Percentiles rank a stretch among this genome's conserved stretches.
Conservation (phyloP, 2,329 filamentous ascomycete species). For the Gyromitra esculenta region DNA sequence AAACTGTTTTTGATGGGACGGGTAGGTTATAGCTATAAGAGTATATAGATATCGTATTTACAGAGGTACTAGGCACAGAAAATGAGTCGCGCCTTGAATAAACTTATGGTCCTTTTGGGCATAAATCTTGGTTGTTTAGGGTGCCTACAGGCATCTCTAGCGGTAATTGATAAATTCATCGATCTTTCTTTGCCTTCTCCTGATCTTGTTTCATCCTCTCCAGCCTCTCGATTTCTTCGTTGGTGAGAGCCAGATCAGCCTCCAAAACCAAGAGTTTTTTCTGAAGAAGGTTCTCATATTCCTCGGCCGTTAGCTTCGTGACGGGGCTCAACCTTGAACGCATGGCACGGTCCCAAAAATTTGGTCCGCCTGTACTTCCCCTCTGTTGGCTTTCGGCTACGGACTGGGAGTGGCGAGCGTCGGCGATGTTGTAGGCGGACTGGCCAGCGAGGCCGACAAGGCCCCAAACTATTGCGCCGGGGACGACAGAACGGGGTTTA, state of each 20-base stretch:
- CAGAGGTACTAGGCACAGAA: neutral
- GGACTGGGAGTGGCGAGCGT: conserved; percentile 59
- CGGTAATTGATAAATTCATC: neutral
- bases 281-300: conserved; percentile 75
- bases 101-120: neutral
- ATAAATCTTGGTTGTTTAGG: neutral
- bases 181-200: neutral
- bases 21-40: neutral
- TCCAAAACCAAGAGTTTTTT: conserved; percentile 78
- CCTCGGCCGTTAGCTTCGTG: conserved; percentile 74
- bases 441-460: conserved; percentile 50
- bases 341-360: conserved; percentile 61
- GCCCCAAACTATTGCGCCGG: conserved; percentile 55
- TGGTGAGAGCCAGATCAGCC: conserved; percentile 79
- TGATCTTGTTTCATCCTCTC: conserved; percentile 55
- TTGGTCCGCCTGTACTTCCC: neutral
- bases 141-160: neutral
- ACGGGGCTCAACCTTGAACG: conserved; percentile 77
- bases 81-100: neutral
- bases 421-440: conserved; percentile 52
- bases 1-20: neutral
- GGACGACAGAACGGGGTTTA: conserved; percentile 46
- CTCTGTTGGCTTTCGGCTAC: conserved; percentile 61
- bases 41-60: neutral
- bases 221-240: conserved; percentile 74